Percentiles rank a stretch among this genome's conserved stretches.
These are phyloP conservation scores for Lentinula edodes DNA, from an alignment of 768 basidiomycete genomes.

Conservation along the genomic window DNA sequence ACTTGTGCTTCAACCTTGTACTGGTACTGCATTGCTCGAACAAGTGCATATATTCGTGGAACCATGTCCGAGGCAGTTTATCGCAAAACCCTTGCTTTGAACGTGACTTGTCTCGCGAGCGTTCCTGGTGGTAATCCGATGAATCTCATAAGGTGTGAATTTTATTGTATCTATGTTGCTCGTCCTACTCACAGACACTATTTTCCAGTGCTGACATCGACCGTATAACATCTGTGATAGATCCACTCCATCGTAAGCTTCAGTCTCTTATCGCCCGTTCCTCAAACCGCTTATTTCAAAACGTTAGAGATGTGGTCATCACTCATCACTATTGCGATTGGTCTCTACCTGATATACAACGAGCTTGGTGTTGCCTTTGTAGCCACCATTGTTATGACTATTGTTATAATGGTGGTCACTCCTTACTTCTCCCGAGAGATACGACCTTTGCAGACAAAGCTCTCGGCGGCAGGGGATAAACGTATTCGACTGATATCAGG, in stretches of 20 bases:
- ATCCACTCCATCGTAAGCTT: conserved; percentile 7
- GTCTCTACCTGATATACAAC: conserved; percentile 8
- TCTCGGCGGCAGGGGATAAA: conserved; percentile 7
- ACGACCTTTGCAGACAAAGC: conserved; percentile 9
- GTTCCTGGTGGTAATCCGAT: conserved; percentile 11
- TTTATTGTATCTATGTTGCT: not conserved
- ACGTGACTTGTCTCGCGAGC: conserved; percentile 5
- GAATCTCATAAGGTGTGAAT: conserved; percentile 10
- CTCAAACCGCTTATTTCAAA: not conserved
- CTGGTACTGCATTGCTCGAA: conserved; percentile 10
- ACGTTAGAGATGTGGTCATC: conserved; percentile 9
- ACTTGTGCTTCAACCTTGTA: conserved; percentile 10
- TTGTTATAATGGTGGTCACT: conserved; percentile 7
- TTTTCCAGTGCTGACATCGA: conserved; percentile 9
- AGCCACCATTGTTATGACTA: conserved; percentile 6
- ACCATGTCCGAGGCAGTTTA: conserved; percentile 9
- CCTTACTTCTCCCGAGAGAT: conserved; percentile 10
- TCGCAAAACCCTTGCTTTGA: conserved; percentile 9
- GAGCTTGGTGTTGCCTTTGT: conserved; percentile 7
- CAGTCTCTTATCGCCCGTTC: not conserved
- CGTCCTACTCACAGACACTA: not conserved
- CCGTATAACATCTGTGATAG: conserved; percentile 10
- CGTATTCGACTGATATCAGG: conserved; percentile 10
- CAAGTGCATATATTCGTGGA: conserved; percentile 10
- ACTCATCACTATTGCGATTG: conserved; percentile 9